Percentiles rank a stretch among this genome's conserved stretches.
Conservation (phyloP, 768 basidiomycete species). For the Hydnum rufescens region DNA sequence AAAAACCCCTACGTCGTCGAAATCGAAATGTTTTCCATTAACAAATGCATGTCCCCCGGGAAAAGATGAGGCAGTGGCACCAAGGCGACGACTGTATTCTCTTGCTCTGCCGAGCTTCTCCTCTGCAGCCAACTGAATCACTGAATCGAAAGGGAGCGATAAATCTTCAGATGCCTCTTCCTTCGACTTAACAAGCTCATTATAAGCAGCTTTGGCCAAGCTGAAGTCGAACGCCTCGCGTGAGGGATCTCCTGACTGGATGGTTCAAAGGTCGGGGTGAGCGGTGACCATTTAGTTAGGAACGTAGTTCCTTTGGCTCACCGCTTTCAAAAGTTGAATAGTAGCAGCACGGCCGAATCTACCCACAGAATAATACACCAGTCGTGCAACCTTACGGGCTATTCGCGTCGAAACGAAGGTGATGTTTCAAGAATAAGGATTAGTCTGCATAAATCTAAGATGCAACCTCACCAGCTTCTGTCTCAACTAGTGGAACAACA, state of each 20-base stretch:
- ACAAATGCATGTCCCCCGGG: conserved; percentile 53
- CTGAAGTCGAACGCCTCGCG: conserved; percentile 11
- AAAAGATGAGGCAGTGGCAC: conserved; percentile 20
- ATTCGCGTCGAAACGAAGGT: background rate
- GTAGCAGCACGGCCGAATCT: conserved; percentile 45
- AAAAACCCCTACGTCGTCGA: conserved; percentile 39
- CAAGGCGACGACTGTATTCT: conserved; percentile 40
- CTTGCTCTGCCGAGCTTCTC: conserved; percentile 26
- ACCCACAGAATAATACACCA: conserved; percentile 47
- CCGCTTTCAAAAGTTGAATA: conserved; percentile 36
- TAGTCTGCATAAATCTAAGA: background rate
- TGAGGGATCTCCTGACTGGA: conserved; percentile 15
- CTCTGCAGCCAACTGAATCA: conserved; percentile 16
- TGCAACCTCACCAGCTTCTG: conserved; percentile 22
- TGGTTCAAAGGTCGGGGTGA: conserved; percentile 6
- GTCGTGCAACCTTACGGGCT: conserved; percentile 39
- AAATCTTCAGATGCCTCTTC: conserved; percentile 13
- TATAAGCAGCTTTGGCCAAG: conserved; percentile 7
- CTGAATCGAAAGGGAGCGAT: conserved; percentile 19
- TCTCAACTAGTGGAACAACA: conserved; percentile 51
- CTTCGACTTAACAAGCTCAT: conserved; percentile 14
- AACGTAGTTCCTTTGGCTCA: conserved; percentile 17
- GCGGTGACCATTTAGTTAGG: conserved; percentile 1
- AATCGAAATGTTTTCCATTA: conserved; percentile 62
- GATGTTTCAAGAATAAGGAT: background rate